Percentiles rank a stretch among this genome's conserved stretches.
These are phyloP conservation scores for Diaporthe caulivora DNA, from an alignment of 2,329 filamentous ascomycete genomes.

Conservation along the genomic window DNA sequence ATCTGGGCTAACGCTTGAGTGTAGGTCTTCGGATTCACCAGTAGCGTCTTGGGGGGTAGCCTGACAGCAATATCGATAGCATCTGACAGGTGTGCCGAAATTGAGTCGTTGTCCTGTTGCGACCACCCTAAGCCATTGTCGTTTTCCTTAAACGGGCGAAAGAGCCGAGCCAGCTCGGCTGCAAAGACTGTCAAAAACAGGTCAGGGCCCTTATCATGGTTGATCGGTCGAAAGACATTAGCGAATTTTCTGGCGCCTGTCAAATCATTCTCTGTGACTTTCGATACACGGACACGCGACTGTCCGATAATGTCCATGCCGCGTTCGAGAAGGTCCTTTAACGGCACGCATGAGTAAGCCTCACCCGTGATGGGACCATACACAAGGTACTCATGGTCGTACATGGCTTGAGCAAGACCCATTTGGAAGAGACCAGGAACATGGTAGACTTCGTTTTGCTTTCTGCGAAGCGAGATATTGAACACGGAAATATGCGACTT, in stretches of 20 bases:
- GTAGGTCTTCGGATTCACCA: constrained; percentile 16
- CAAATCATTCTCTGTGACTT: background rate
- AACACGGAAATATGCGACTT: background rate
- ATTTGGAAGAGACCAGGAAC: background rate
- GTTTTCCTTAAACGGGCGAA: background rate
- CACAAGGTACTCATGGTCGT: background rate
- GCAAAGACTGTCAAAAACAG: constrained; percentile 18
- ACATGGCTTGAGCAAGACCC: background rate
- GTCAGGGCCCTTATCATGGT: background rate
- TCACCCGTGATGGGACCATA: background rate
- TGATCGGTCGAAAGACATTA: background rate
- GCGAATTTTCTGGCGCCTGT: background rate
- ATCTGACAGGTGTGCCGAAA: background rate
- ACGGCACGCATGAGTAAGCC: background rate
- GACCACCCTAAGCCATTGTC: background rate
- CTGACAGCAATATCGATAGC: background rate
- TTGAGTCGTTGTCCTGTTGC: background rate
- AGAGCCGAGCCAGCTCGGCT: background rate
- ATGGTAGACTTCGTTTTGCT: constrained; percentile 12
- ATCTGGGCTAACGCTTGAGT: background rate
- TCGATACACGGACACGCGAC: background rate
- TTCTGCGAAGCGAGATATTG: background rate
- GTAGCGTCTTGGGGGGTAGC: background rate
- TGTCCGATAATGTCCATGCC: background rate
- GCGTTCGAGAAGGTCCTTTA: background rate